These are phyloP conservation scores for Nothophoma quercina DNA, from an alignment of 2,329 filamentous ascomycete genomes.

Conservation along the genomic window DNA sequence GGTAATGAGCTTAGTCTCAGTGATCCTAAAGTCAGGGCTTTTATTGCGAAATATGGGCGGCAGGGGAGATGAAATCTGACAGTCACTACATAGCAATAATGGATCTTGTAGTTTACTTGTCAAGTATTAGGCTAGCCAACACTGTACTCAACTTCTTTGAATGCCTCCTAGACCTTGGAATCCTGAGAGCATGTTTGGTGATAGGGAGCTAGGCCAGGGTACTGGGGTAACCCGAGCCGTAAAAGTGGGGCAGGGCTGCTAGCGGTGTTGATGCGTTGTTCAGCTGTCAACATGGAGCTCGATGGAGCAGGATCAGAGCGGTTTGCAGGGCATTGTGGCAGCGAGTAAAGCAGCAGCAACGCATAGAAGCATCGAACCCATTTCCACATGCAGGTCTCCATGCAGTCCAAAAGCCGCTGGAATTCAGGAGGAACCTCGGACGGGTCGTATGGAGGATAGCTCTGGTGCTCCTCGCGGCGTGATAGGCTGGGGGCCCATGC, in stretches of 20 bases:
- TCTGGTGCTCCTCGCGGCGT: constrained; percentile 8
- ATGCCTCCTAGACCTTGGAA: too few species aligned
- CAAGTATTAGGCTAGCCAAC: too few species aligned
- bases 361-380: neutral
- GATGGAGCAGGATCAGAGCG: neutral
- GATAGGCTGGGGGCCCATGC: constrained; percentile 23
- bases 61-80: constrained; percentile 11
- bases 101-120: too few species aligned
- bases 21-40: constrained; percentile 41
- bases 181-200: too few species aligned
- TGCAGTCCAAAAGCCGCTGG: neutral
- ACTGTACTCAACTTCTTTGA: too few species aligned
- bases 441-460: constrained; percentile 29
- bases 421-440: constrained; percentile 25
- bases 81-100: too few species aligned
- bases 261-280: constrained; percentile 13
- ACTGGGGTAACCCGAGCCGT: constrained; percentile 12
- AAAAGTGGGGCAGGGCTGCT: constrained; percentile 13
- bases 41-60: constrained; percentile 42
- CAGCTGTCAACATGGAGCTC: neutral
- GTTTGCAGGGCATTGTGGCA: neutral
- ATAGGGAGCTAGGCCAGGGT: constrained; percentile 5
- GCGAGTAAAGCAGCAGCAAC: constrained; percentile 4
- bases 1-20: constrained; percentile 39
- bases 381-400: constrained; percentile 12